phyloP scores from a whole-genome alignment of 148 eudicot genomes.

The Spergularia marina region DNA sequence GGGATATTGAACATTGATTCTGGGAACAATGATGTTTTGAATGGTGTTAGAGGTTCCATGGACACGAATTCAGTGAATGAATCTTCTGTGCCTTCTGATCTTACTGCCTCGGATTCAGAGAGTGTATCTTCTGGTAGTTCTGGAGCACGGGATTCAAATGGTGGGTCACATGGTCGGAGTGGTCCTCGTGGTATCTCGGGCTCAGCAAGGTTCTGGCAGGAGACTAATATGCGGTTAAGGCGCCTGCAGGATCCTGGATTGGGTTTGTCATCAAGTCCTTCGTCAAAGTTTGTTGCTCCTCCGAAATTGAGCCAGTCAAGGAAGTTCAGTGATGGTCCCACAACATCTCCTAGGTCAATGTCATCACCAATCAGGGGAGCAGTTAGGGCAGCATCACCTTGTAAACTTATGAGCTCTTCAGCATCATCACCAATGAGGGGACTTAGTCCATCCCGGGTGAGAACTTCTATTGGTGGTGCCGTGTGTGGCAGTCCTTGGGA shows the following conservation, averaged over 20 bases:
- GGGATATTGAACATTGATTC: constrained; percentile 64
- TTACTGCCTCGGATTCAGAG: constrained; percentile 78
- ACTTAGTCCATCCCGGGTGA: constrained; percentile 68
- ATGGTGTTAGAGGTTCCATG: constrained; percentile 31
- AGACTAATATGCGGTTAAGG: constrained; percentile 88
- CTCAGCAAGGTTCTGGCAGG: constrained; percentile 96
- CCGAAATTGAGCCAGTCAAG: constrained; percentile 56
- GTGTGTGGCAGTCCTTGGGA: constrained; percentile 51
- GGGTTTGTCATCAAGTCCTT: constrained; percentile 59
- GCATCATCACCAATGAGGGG: constrained; percentile 64
- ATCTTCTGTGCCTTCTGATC: constrained; percentile 59
- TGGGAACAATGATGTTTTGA: constrained; percentile 46
- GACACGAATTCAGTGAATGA: constrained; percentile 56
- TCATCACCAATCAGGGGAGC: constrained; percentile 71
- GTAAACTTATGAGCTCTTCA: constrained; percentile 51
- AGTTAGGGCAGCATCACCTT: constrained; percentile 69
- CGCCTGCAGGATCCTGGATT: constrained; percentile 88
- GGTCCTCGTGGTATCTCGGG: constrained; percentile 58
- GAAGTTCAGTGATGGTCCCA: constrained; percentile 53
- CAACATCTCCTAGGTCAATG: constrained; percentile 63
- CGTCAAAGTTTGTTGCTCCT: constrained; percentile 47
- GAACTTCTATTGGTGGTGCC: constrained; percentile 54
- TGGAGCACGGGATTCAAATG: constrained; percentile 54
- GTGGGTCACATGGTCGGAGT: constrained; percentile 33
- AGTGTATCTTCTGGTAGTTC: constrained; percentile 95